Evolutionary conservation across 2,329 filamentous ascomycete genomes (phyloP), one percentile per base, ranked within the genome.

Genomic region (Stagonosporopsis cucurbitacearum): DNA sequence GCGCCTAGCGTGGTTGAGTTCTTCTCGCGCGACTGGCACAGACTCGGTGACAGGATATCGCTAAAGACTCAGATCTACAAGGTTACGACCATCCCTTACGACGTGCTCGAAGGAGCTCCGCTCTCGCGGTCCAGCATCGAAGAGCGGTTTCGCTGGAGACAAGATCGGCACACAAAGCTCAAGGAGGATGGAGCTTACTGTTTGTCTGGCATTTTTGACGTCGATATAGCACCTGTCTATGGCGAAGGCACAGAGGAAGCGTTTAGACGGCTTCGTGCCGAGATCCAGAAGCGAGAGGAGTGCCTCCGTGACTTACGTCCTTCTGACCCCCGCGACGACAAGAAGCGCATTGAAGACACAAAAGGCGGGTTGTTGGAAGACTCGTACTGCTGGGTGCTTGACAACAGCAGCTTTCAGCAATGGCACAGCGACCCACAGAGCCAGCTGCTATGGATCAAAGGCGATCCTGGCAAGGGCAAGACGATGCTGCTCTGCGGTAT

Each of bases 401-500:
- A 67, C n/a, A 59, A 69, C 41, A n/a, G 30, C 12, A 48, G 54
- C 39, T 73, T 68, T 42, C 43, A 58, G 43, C 52, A 50, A 47
- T 73, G 68, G 68, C 56, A 47, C 9, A 43, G 69, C 52, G 55
- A 54, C 17, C 48, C 66, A 15, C 54, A 71, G 13, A 58, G 48
- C 22, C 62, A 58, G 26, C 47, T 76, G 11, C 66, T 78, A 19
- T 78, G 75, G 76, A 71, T 78, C 30, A 40, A 22, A 4, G 37
- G 17, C 20, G 37, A 40, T 22, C 37, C 37, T 23, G 37, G 37
- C 8, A 69, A 70, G 19, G 46, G 75, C 68, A 79, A 78, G 60
- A 78, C 75, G 6, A 78, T 78, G 75, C 59, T 77, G 12, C 58
- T 75, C 1, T 61, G 54, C 43, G 54, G 51, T 39, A 50, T 61